A percentile compares a stretch with the other conserved stretches of the same genome.
Conservation (phyloP, 495 filamentous ascomycete genomes). For the Podospora pseudopauciseta region DNA sequence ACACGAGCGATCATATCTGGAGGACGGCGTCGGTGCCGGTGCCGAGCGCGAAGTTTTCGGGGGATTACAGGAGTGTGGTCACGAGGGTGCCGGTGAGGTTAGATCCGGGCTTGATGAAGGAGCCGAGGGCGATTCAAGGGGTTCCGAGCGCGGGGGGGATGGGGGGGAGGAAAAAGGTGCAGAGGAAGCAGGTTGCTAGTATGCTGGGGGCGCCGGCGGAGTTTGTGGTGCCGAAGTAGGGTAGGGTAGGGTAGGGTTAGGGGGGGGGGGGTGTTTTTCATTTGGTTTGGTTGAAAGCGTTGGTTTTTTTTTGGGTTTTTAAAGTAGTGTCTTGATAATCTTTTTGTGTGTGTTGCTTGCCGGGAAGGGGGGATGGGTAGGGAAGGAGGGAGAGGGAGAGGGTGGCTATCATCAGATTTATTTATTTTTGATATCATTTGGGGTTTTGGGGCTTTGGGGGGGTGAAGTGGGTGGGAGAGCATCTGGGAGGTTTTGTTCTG, state of each 20-base stretch:
- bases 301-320: neutral
- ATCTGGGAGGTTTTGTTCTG: no score
- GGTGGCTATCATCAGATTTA: neutral
- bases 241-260: no score
- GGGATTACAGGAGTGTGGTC: conserved; percentile 55
- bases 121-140: conserved; percentile 73
- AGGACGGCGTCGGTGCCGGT: conserved; percentile 78
- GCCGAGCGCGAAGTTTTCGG: conserved; percentile 67
- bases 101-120: conserved; percentile 82
- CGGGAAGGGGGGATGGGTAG: neutral
- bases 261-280: neutral
- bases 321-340: neutral
- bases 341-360: neutral
- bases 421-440: neutral
- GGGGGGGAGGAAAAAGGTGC: conserved; percentile 52
- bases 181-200: conserved; percentile 71
- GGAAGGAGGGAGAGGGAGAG: neutral
- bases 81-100: conserved; percentile 72
- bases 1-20: conserved; percentile 91
- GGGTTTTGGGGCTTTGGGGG: no score
- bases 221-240: conserved; percentile 15
- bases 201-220: conserved; percentile 45
- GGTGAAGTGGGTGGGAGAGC: no score
- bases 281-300: conserved; percentile 1
- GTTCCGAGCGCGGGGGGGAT: conserved; percentile 62